Evolutionary conservation across 306 rosid species (phyloP), one percentile per base, ranked within the genome.

Genomic region (Lupinus albus): DNA sequence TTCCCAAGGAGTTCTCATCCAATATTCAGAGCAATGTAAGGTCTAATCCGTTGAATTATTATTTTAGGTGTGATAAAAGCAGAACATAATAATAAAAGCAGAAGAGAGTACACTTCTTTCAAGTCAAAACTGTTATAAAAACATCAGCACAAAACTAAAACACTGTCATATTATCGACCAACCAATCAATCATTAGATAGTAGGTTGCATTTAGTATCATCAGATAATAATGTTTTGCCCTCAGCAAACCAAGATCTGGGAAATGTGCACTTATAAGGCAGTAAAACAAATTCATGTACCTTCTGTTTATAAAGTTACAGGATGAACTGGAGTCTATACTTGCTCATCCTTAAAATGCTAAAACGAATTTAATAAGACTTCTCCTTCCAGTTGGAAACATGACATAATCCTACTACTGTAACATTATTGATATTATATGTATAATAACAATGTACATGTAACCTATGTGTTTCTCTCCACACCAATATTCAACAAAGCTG

Each of bases 381-480:
- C 78, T 62, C 58, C 41, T 51, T 16, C 30, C 4, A 25, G 36
- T 30, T 12, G 42, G 70, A 83, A 66, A 55, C 33, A 48, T 64
- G 74, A 56, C 69, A 78, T 72, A 68, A 44, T 68, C 63, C 85
- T 79, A 69, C 68, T 61, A 66, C 70, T 76, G 70, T 80, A 75
- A 73, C 76, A 68, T 83, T 80, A 79, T 78, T 84, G 70, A 18
- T 69, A 61, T 25, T 4, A 25, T 25, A 25, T n/a, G n/a, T 25
- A 25, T 25, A 25, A 25, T 25, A 25, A 25, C 66, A 84, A 91
- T 89, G 86, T 92, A 87, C 96, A 92, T 18, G 80, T 87, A 77
- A 83, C 72, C 91, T 83, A 87, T 61, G 80, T 78, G 74, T 83
- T 84, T 83, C 87, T 78, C 82, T 72, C 86, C 84, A 80, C 76